phyloP scores from a whole-genome alignment of 2,329 filamentous ascomycete genomes.

The Eutypa lata region DNA sequence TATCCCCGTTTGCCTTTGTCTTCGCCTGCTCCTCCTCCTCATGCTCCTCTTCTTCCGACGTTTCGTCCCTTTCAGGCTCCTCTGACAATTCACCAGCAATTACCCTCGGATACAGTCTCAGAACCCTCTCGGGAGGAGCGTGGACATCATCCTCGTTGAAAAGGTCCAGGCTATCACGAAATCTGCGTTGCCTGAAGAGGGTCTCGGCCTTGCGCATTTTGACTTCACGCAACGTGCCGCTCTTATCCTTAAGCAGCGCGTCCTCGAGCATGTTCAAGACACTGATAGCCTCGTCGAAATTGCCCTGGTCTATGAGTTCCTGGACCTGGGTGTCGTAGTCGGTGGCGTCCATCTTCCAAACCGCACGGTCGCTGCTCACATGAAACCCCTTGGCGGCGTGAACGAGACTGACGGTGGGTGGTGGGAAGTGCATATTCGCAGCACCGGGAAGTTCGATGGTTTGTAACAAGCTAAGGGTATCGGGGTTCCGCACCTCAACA shows the following conservation, averaged over 20 bases:
- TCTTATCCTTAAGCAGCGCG: conserved; percentile 81
- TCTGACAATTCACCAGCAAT: conserved; percentile 81
- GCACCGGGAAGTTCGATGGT: conserved; percentile 79
- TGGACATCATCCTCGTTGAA: conserved; percentile 82
- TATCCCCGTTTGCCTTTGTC: conserved; percentile 31
- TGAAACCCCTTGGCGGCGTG: conserved; percentile 96
- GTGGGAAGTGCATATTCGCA: conserved; percentile 82
- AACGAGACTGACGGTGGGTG: conserved; percentile 88
- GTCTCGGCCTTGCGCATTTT: conserved; percentile 88
- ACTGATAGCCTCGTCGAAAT: conserved; percentile 89
- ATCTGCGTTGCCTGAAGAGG: conserved; percentile 80
- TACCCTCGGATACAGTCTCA: conserved; percentile 75
- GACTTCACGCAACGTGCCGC: conserved; percentile 74
- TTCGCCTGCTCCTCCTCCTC: conserved; percentile 36
- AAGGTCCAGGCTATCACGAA: conserved; percentile 80
- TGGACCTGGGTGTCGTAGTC: conserved; percentile 89
- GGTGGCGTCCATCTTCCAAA: conserved; percentile 95
- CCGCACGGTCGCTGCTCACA: conserved; percentile 82
- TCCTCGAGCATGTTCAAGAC: conserved; percentile 88
- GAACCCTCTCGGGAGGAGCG: conserved; percentile 83
- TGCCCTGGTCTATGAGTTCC: conserved; percentile 68
- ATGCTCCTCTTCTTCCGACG: conserved; percentile 38
- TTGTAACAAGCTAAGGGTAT: conserved; percentile 86
- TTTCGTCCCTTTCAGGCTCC: conserved; percentile 43
- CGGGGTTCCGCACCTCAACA: conserved; percentile 87